These are phyloP conservation scores for Lichtheimia hyalospora DNA, from an alignment of 371 early-diverging fungal species.

Conservation along the genomic window DNA sequence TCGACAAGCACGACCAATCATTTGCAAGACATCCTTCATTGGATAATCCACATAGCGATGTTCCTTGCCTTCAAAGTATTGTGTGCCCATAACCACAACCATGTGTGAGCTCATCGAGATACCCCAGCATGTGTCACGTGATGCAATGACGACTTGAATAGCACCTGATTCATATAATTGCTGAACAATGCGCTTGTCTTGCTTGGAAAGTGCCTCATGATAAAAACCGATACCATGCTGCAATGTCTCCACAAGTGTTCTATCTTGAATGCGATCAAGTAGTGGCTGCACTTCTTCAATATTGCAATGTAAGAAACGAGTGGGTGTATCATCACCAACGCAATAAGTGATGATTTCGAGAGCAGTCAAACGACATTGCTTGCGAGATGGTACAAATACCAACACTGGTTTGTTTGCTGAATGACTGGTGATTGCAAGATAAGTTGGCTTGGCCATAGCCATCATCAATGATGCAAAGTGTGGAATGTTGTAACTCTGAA, in stretches of 20 bases:
- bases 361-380: conserved; percentile 89
- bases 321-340: conserved; percentile 68
- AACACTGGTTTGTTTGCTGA: conserved; percentile 69
- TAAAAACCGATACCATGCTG: conserved; percentile 87
- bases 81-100: conserved; percentile 96
- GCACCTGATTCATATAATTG: conserved; percentile 76
- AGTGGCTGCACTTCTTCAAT: conserved; percentile 64
- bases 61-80: conserved; percentile 91
- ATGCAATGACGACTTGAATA: conserved; percentile 88
- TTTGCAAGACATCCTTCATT: conserved; percentile 92
- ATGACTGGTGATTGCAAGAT: conserved; percentile 72
- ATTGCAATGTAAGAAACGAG: conserved; percentile 73
- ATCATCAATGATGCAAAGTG: conserved; percentile 95
- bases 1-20: conserved; percentile 92
- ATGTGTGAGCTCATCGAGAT: conserved; percentile 77
- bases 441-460: conserved; percentile 91
- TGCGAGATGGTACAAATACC: conserved; percentile 92
- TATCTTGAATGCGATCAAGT: conserved; percentile 71
- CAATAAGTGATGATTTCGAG: conserved; percentile 79
- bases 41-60: conserved; percentile 95
- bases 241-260: conserved; percentile 69
- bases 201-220: conserved; percentile 82
- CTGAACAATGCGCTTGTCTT: conserved; percentile 75
- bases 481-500: conserved; percentile 87
- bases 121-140: conserved; percentile 91